These are phyloP conservation scores for Byssoonygena ceratinophila DNA, from an alignment of 2,329 filamentous ascomycete species.

Conservation along the genomic window DNA sequence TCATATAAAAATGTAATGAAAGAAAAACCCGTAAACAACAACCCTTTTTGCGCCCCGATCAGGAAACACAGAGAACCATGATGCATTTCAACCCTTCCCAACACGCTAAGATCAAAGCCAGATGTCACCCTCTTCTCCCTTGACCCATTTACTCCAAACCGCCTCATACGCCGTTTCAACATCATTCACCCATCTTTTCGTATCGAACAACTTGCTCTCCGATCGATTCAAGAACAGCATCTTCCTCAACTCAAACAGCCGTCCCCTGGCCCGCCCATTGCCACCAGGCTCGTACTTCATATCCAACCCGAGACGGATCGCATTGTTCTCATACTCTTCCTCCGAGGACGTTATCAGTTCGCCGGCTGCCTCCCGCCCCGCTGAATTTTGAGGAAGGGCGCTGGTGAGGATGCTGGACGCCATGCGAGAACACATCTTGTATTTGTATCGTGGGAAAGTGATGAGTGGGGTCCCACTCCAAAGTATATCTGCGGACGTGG, in stretches of 20 bases:
- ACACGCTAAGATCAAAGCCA: too few species aligned
- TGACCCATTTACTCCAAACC: conserved; percentile 82
- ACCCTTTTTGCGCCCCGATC: too few species aligned
- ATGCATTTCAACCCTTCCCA: too few species aligned
- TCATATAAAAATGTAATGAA: too few species aligned
- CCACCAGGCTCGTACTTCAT: conserved; percentile 47
- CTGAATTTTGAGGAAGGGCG: conserved; percentile 61
- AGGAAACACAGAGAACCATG: too few species aligned
- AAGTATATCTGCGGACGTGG: conserved; percentile 87
- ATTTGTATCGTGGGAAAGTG: conserved; percentile 80
- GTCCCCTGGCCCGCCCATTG: conserved; percentile 43
- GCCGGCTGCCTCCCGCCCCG: conserved; percentile 55
- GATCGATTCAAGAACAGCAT: conserved; percentile 75
- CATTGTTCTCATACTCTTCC: conserved; percentile 70
- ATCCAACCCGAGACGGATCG: conserved; percentile 54
- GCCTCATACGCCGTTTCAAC: conserved; percentile 79
- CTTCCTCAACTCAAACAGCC: conserved; percentile 66
- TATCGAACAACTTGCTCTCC: conserved; percentile 83
- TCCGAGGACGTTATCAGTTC: conserved; percentile 73
- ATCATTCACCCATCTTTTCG: conserved; percentile 78
- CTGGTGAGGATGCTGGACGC: conserved; percentile 88
- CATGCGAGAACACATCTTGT: conserved; percentile 99
- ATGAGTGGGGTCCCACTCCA: conserved; percentile 93
- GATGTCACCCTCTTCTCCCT: conserved; percentile 81
- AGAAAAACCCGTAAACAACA: too few species aligned